Conservation (phyloP, 2,329 filamentous ascomycete species). For the Basipetospora chlamydospora region DNA sequence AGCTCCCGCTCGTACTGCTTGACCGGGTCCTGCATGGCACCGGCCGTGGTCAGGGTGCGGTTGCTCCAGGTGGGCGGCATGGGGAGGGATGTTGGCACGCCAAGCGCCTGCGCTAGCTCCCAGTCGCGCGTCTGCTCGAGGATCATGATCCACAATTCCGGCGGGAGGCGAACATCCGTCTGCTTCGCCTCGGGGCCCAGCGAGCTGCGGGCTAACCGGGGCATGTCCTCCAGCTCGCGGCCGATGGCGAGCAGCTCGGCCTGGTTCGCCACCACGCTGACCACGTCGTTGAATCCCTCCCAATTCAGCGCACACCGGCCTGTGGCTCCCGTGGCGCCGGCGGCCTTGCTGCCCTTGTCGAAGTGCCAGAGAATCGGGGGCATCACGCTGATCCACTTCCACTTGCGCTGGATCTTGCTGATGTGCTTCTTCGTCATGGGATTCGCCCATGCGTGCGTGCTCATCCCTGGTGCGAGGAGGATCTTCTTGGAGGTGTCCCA, state of each 20-base stretch:
- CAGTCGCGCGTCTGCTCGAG: conserved; percentile 76
- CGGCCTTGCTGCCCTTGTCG: conserved; percentile 36
- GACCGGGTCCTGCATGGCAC: conserved; percentile 36
- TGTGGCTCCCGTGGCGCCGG: too few species aligned
- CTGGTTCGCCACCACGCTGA: conserved; percentile 63
- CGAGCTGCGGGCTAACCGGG: conserved; percentile 17
- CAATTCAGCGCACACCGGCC: conserved; percentile 37
- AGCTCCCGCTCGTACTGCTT: conserved; percentile 63
- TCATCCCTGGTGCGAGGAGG: conserved; percentile 79
- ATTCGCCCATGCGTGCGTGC: conserved; percentile 76
- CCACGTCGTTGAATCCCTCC: conserved; percentile 55
- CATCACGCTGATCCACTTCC: conserved; percentile 75
- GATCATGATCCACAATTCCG: conserved; percentile 81
- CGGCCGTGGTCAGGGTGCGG: conserved; percentile 41
- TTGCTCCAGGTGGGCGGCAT: conserved; percentile 56
- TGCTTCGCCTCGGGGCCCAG: conserved; percentile 19
- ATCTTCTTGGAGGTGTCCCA: conserved; percentile 83
- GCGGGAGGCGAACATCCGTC: conserved; percentile 42
- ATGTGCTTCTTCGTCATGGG: conserved; percentile 80
- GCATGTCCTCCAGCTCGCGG: conserved; percentile 47
- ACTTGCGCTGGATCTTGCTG: conserved; percentile 67
- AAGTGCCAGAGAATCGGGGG: conserved; percentile 74
- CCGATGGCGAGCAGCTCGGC: conserved; percentile 61
- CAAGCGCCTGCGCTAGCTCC: conserved; percentile 72
- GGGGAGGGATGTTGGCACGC: conserved; percentile 64